These are phyloP conservation scores for Pseudogymnoascus sp. DNA, from an alignment of 2,329 filamentous ascomycete species.

Conservation along the genomic window DNA sequence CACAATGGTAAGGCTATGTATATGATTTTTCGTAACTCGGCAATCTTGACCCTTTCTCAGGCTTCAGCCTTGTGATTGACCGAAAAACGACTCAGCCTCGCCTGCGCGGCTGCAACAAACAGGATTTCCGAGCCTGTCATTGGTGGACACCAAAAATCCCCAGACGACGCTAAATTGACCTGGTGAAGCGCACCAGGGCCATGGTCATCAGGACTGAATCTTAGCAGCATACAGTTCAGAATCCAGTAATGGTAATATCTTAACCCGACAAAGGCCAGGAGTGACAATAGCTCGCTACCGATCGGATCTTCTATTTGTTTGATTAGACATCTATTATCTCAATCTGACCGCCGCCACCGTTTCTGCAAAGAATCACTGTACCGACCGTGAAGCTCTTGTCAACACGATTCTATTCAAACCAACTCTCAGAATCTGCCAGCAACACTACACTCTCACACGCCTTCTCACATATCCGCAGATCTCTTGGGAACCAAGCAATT, in stretches of 20 bases:
- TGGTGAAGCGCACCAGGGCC: slow-evolving; percentile 4
- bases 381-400: slow-evolving; percentile 5
- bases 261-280: not conserved
- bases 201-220: slow-evolving; percentile 7
- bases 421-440: not conserved
- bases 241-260: not conserved
- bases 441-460: not conserved
- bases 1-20: not conserved
- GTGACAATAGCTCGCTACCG: slow-evolving; percentile 4
- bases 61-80: not conserved
- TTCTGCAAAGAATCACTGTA: not conserved
- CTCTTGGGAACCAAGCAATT: not conserved
- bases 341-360: not conserved
- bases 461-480: not conserved
- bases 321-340: not conserved
- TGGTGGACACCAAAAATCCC: not conserved
- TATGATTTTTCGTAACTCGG: not conserved
- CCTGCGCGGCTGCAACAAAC: not conserved
- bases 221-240: not conserved
- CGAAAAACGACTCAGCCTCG: not conserved
- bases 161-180: slow-evolving; percentile 1
- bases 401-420: not conserved
- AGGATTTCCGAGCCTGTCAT: not conserved
- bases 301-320: not conserved
- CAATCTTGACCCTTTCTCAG: not conserved